Evolutionary conservation across 306 rosid species (phyloP).

Genomic region (Castanea crenata): DNA sequence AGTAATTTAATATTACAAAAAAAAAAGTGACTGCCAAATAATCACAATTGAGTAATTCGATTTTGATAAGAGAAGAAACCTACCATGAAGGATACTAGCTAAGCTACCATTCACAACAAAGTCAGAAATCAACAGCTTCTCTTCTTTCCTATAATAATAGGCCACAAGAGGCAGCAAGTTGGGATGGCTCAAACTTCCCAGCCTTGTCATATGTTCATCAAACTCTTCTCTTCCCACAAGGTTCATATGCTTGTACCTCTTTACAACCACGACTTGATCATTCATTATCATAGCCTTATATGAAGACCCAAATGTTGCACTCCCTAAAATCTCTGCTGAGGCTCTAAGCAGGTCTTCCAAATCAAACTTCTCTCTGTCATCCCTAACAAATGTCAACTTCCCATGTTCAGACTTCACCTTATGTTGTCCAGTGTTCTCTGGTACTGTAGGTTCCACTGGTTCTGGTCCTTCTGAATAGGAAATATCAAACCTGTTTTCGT

Average conservation of each 20-base stretch:
- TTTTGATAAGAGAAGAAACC: not conserved
- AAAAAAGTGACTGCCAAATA: no score
- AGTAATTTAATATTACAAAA: no score
- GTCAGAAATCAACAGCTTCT: slow-evolving; percentile 73
- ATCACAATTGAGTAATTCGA: no score
- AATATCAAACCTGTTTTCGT: slow-evolving; percentile 14
- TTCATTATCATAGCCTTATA: slow-evolving; percentile 63
- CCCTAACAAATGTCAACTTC: slow-evolving; percentile 56
- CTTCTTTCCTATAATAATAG: slow-evolving; percentile 75
- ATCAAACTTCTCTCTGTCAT: slow-evolving; percentile 52
- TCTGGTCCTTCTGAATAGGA: slow-evolving; percentile 27
- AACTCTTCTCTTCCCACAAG: slow-evolving; percentile 72
- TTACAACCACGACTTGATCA: slow-evolving; percentile 64
- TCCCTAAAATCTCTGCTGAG: slow-evolving; percentile 87
- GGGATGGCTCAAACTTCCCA: slow-evolving; percentile 60
- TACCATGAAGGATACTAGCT: slow-evolving; percentile 87
- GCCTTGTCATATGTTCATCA: slow-evolving; percentile 79
- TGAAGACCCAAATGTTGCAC: slow-evolving; percentile 85
- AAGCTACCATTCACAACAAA: slow-evolving; percentile 68
- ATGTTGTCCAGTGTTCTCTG: not conserved
- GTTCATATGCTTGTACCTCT: slow-evolving; percentile 91
- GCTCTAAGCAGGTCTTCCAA: slow-evolving; percentile 71
- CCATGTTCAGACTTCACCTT: slow-evolving; percentile 50
- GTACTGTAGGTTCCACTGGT: slow-evolving; percentile 9
- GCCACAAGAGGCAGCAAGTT: slow-evolving; percentile 76